Conservation (phyloP, 768 basidiomycete genomes). For the Tylopilus intermedius region DNA sequence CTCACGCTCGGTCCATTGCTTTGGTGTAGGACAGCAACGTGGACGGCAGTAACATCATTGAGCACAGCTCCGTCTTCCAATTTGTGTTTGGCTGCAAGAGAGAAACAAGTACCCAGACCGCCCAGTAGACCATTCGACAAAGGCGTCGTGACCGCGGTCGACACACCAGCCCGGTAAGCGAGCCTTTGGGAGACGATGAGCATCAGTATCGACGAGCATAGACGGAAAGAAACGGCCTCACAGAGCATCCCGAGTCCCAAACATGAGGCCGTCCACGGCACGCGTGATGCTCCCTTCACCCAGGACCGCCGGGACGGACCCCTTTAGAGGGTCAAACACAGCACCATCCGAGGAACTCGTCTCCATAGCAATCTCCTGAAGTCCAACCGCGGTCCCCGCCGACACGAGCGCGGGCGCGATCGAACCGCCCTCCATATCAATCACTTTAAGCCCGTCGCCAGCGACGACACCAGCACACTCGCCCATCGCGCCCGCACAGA, state of each 20-base stretch:
- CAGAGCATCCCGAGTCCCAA: slow-evolving; percentile 47
- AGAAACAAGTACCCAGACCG: slow-evolving; percentile 62
- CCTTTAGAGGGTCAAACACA: slow-evolving; percentile 45
- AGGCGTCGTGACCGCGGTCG: slow-evolving; percentile 61
- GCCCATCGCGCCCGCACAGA: slow-evolving; percentile 37
- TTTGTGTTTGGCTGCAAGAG: slow-evolving; percentile 51
- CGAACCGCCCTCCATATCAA: slow-evolving; percentile 61
- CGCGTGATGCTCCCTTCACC: slow-evolving; percentile 42
- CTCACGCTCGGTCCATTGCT: slow-evolving; percentile 44
- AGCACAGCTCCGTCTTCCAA: slow-evolving; percentile 62
- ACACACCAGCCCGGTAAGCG: slow-evolving; percentile 73
- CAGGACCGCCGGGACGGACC: slow-evolving; percentile 29
- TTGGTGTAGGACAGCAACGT: slow-evolving; percentile 41
- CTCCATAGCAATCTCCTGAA: slow-evolving; percentile 66
- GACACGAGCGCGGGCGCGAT: slow-evolving; percentile 59
- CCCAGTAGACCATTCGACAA: slow-evolving; percentile 48
- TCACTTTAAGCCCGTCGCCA: slow-evolving; percentile 6
- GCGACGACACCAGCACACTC: slow-evolving; percentile 11
- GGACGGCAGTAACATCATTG: slow-evolving; percentile 61
- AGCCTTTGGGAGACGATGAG: slow-evolving; percentile 37
- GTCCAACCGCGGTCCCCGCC: slow-evolving; percentile 59
- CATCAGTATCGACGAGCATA: slow-evolving; percentile 4
- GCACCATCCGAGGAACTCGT: slow-evolving; percentile 61
- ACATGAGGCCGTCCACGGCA: slow-evolving; percentile 62
- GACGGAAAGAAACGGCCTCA: slow-evolving; percentile 20